Conservation (phyloP, 2,329 filamentous ascomycete species). For the Venturia carpophila region DNA sequence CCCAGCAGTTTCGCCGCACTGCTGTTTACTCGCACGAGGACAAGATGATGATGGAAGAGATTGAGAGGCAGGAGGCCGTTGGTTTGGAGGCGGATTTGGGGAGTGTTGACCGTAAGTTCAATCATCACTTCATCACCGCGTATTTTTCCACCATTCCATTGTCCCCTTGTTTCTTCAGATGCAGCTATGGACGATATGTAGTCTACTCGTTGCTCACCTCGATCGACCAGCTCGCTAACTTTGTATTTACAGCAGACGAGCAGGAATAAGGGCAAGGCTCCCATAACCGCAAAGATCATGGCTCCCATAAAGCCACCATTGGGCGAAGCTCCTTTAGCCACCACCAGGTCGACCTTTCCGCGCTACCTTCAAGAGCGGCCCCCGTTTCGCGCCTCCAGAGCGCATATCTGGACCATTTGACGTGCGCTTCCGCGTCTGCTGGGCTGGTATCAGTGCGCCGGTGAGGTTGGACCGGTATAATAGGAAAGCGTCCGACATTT, state of each 20-base stretch:
- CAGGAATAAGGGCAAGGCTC: background rate
- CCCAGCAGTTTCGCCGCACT: slow-evolving; percentile 4
- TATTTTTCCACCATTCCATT: background rate
- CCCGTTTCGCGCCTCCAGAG: background rate
- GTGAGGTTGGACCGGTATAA: too few species aligned
- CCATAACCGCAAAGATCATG: background rate
- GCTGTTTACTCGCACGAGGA: background rate
- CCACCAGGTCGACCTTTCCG: background rate
- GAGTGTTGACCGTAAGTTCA: background rate
- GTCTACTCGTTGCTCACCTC: background rate
- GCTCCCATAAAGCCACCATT: background rate
- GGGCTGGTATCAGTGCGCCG: background rate
- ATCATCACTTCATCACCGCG: background rate
- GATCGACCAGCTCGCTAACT: background rate
- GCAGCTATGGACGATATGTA: background rate
- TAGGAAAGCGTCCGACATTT: background rate
- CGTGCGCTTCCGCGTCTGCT: background rate
- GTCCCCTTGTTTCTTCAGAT: background rate
- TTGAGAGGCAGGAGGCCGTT: background rate
- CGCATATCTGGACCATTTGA: background rate
- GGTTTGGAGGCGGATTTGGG: background rate
- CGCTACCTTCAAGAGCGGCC: background rate
- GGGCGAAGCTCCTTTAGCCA: background rate
- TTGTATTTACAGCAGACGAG: background rate
- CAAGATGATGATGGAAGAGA: background rate